These are phyloP conservation scores for Mycena capillaripes DNA, from an alignment of 768 basidiomycete genomes.

Conservation along the genomic window DNA sequence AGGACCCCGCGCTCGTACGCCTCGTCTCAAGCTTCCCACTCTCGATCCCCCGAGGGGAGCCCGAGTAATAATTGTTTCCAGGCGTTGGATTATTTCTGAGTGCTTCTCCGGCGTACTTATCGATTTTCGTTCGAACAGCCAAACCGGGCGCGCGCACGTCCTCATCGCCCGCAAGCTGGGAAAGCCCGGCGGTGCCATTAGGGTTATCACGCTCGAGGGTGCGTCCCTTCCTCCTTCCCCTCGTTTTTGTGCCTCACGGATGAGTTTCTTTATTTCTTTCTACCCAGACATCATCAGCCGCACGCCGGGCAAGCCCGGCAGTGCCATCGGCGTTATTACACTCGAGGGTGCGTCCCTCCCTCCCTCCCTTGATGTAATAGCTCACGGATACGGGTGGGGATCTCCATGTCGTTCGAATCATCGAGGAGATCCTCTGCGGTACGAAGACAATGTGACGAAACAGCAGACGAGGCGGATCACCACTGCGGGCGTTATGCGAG, in stretches of 20 bases:
- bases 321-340: not conserved
- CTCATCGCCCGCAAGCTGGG: not conserved
- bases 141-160: not conserved
- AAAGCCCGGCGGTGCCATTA: not conserved
- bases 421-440: not conserved
- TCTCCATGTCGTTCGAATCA: too few species aligned
- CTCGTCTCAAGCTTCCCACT: constrained; percentile 84
- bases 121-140: too few species aligned
- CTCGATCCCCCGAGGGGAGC: constrained; percentile 88
- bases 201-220: not conserved
- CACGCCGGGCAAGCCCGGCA: not conserved
- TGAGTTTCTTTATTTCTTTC: too few species aligned
- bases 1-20: constrained; percentile 84
- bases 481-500: not conserved
- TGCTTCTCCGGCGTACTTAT: too few species aligned
- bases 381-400: too few species aligned
- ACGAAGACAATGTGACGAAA: not conserved
- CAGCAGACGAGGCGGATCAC: not conserved
- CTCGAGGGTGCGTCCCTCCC: too few species aligned
- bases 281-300: too few species aligned
- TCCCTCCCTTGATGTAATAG: too few species aligned
- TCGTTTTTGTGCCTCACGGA: too few species aligned
- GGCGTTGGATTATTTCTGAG: constrained; percentile 92
- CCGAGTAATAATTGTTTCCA: constrained; percentile 95
- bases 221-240: too few species aligned